phyloP scores from a whole-genome alignment of 1,139 yeast genomes.

The Suhomyces terraborum region DNA sequence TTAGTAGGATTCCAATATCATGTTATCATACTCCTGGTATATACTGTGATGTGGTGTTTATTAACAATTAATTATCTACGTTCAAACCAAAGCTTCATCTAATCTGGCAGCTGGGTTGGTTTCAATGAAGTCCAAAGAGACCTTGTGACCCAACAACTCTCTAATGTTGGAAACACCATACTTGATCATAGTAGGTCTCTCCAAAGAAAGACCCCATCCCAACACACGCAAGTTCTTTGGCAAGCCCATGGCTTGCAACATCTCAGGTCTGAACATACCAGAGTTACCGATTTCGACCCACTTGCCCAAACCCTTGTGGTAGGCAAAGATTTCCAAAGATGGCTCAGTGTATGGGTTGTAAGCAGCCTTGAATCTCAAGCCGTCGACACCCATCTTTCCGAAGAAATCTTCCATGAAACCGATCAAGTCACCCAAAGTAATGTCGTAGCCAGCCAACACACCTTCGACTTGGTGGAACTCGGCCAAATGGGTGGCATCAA shows the following conservation, averaged over 20 bases:
- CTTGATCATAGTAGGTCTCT: conserved; percentile 99
- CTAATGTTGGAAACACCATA: conserved; percentile 94
- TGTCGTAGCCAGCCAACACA: conserved; percentile 93
- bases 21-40: not conserved
- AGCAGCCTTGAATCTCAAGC: conserved; percentile 96
- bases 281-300: conserved; percentile 99
- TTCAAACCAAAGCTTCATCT: conserved; percentile 54
- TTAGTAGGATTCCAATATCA: too few relatives aligned
- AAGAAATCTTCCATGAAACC: conserved; percentile 99
- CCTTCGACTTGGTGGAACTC: conserved; percentile 99
- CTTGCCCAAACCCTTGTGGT: conserved; percentile 90
- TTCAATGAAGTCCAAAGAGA: conserved; percentile 88
- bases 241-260: conserved; percentile 97
- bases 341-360: conserved; percentile 99
- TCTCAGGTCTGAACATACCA: conserved; percentile 99
- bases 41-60: conserved; percentile 4
- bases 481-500: conserved; percentile 99
- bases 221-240: conserved; percentile 92
- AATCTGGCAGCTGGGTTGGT: conserved; percentile 96
- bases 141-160: conserved; percentile 94
- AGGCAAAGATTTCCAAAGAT: conserved; percentile 94
- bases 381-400: conserved; percentile 94
- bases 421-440: conserved; percentile 93
- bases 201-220: conserved; percentile 97
- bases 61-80: conserved; percentile 5